phyloP scores from a whole-genome alignment of 768 basidiomycete species.

The Rhizopogon rudus region DNA sequence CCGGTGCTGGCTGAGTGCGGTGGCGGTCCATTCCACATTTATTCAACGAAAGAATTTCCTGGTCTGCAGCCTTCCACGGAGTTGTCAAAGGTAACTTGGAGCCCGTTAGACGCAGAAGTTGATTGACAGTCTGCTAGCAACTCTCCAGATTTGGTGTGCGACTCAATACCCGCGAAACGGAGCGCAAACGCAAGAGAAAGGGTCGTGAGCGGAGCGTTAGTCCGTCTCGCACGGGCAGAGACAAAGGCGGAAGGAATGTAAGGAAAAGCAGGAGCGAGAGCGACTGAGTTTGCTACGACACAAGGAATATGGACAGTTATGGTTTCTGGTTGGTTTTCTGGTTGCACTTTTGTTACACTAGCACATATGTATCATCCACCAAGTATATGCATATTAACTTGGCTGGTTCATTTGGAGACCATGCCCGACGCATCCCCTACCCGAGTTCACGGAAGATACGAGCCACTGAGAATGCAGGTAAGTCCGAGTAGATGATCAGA shows the following conservation, averaged over 20 bases:
- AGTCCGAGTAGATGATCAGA: neutral
- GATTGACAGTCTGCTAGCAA: slow-evolving; percentile 16
- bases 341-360: neutral
- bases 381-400: neutral
- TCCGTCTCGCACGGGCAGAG: neutral
- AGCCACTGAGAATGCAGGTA: neutral
- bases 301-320: no score
- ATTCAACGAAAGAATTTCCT: slow-evolving; percentile 73
- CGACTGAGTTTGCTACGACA: slow-evolving; percentile 1
- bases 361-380: neutral
- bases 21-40: slow-evolving; percentile 63
- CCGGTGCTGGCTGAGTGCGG: slow-evolving; percentile 60
- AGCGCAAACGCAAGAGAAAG: slow-evolving; percentile 32
- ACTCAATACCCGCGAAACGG: slow-evolving; percentile 32
- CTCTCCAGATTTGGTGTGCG: slow-evolving; percentile 29
- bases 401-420: no score
- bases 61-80: slow-evolving; percentile 66
- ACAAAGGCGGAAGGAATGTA: neutral
- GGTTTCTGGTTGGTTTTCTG: no score
- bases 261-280: slow-evolving; percentile 22
- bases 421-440: neutral
- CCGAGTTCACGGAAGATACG: neutral
- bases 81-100: slow-evolving; percentile 50
- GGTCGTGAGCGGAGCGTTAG: slow-evolving; percentile 7
- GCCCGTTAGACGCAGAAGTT: no score